Conservation (phyloP, 2,329 filamentous ascomycete genomes). For the Neofusicoccum ribis region DNA sequence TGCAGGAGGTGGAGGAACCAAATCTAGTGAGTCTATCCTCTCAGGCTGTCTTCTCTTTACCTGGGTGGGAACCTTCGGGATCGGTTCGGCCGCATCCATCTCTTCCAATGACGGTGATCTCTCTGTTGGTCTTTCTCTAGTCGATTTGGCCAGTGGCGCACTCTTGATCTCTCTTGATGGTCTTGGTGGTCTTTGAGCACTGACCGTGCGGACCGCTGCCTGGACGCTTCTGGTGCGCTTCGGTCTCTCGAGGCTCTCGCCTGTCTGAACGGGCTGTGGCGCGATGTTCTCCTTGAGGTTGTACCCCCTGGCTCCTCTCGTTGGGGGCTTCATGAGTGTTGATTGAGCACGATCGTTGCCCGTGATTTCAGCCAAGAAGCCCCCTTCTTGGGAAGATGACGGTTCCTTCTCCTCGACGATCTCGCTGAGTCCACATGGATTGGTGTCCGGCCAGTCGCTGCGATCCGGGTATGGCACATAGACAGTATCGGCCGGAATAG, state of each 20-base stretch:
- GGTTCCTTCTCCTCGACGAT: constrained; percentile 44
- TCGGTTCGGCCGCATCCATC: background rate
- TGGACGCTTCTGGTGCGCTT: constrained; percentile 37
- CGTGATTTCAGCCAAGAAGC: constrained; percentile 46
- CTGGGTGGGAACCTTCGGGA: background rate
- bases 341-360: constrained; percentile 41
- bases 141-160: background rate
- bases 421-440: constrained; percentile 36
- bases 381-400: constrained; percentile 34
- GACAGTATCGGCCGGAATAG: constrained; percentile 49
- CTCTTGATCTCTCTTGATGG: constrained; percentile 7
- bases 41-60: constrained; percentile 7
- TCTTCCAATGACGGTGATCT: constrained; percentile 5
- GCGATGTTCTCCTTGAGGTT: constrained; percentile 40
- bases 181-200: constrained; percentile 15
- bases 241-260: constrained; percentile 36
- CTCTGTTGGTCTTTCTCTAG: constrained; percentile 2
- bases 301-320: constrained; percentile 32
- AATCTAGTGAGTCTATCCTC: constrained; percentile 15
- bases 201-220: constrained; percentile 28
- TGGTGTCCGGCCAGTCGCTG: constrained; percentile 37
- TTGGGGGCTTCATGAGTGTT: constrained; percentile 8
- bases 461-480: constrained; percentile 49
- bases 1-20: background rate
- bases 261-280: constrained; percentile 31